phyloP scores from a whole-genome alignment of 1,284 basidiomycete genomes.

The Pyrrhoderma lamaoense region DNA sequence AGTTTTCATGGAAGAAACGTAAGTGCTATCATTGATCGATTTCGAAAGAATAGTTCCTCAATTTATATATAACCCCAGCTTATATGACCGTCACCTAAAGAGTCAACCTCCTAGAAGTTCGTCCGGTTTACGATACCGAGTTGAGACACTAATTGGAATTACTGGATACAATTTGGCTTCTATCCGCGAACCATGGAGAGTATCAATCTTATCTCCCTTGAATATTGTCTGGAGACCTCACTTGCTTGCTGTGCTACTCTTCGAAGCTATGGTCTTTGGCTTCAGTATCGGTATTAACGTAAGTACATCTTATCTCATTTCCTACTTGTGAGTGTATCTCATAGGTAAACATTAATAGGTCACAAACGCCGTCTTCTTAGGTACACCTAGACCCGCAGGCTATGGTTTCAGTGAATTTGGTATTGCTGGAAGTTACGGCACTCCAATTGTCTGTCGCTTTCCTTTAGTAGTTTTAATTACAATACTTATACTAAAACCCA shows the following conservation, averaged over 20 bases:
- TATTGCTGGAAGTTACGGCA: conserved; percentile 52
- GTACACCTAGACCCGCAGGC: conserved; percentile 47
- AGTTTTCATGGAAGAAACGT: conserved; percentile 32
- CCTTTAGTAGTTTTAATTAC: background rate
- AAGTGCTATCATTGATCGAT: background rate
- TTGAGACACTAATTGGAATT: conserved; percentile 58
- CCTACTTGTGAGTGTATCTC: background rate
- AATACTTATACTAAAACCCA: background rate
- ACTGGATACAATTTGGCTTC: conserved; percentile 58
- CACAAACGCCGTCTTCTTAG: conserved; percentile 66
- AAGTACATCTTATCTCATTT: conserved; percentile 20
- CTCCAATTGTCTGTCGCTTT: conserved; percentile 45
- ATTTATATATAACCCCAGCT: conserved; percentile 29
- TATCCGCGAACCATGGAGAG: conserved; percentile 50
- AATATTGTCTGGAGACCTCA: conserved; percentile 61
- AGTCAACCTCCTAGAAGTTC: conserved; percentile 38
- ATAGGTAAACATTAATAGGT: conserved; percentile 31
- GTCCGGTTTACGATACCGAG: conserved; percentile 43
- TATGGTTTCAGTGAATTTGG: conserved; percentile 48
- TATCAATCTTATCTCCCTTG: conserved; percentile 40
- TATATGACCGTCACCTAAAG: conserved; percentile 61
- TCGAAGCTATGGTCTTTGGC: conserved; percentile 59
- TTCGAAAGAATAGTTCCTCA: background rate
- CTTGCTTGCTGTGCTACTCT: conserved; percentile 46
- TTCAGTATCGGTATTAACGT: conserved; percentile 71